These are phyloP conservation scores for Neurospora pannonica DNA, from an alignment of 495 filamentous ascomycete species.

Conservation along the genomic window DNA sequence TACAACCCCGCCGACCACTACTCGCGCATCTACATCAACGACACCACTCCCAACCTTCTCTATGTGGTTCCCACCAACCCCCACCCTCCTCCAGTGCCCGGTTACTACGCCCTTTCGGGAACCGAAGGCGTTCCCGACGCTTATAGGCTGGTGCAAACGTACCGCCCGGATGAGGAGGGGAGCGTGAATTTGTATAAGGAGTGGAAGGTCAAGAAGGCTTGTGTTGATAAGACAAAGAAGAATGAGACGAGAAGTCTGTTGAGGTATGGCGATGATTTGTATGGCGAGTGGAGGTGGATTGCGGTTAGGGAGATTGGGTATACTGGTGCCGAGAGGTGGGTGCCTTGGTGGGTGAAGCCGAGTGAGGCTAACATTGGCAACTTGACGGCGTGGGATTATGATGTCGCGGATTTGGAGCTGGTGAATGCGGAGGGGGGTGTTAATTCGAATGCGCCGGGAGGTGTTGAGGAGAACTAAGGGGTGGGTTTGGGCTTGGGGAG, in stretches of 20 bases:
- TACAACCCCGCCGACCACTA: constrained; percentile 15
- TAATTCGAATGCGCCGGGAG: constrained; percentile 12
- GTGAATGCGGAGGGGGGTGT: constrained; percentile 9
- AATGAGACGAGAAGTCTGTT: background rate
- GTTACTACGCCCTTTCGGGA: constrained; percentile 13
- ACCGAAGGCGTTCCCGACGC: constrained; percentile 10
- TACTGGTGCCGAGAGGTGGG: background rate
- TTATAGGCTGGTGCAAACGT: constrained; percentile 9
- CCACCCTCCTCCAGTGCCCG: constrained; percentile 18
- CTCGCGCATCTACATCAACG: constrained; percentile 5
- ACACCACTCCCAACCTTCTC: background rate
- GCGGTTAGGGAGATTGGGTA: constrained; percentile 8
- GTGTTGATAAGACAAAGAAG: background rate
- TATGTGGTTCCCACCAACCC: constrained; percentile 14
- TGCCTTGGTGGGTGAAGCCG: constrained; percentile 11
- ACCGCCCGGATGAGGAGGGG: constrained; percentile 5
- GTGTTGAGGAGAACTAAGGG: constrained; percentile 7
- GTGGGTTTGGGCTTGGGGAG: background rate
- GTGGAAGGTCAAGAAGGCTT: background rate
- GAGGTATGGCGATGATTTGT: constrained; percentile 3
- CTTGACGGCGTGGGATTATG: constrained; percentile 7
- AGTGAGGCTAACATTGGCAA: constrained; percentile 4
- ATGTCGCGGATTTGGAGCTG: constrained; percentile 9
- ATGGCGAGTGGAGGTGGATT: constrained; percentile 8
- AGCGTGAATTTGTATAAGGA: background rate